These are phyloP conservation scores for Luffa aegyptiaca DNA, from an alignment of 306 rosid genomes.

Conservation along the genomic window DNA sequence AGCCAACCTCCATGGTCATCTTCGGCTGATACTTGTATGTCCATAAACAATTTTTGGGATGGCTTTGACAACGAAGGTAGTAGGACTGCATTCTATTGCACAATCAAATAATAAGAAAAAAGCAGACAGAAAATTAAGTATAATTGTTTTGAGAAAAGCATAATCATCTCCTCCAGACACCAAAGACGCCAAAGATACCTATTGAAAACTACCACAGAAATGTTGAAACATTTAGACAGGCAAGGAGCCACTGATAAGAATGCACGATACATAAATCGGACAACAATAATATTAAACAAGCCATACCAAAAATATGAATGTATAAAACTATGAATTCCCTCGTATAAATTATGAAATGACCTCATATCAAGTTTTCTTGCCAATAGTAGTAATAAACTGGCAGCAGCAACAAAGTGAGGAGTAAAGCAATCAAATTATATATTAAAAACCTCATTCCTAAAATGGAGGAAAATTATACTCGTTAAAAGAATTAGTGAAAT, in stretches of 20 bases:
- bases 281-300: background rate
- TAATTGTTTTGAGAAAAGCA: background rate
- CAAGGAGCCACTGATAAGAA: background rate
- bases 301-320: background rate
- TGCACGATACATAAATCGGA: background rate
- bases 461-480: background rate
- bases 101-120: background rate
- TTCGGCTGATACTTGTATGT: constrained; percentile 63
- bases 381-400: background rate
- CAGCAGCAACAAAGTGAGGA: background rate
- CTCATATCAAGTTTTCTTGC: background rate
- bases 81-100: constrained; percentile 34
- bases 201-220: background rate
- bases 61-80: constrained; percentile 32
- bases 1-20: constrained; percentile 56
- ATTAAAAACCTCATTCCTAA: background rate
- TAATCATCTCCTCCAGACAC: background rate
- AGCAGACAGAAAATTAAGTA: constrained; percentile 10
- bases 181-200: background rate
- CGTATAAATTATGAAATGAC: background rate
- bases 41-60: constrained; percentile 53
- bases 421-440: background rate
- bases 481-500: background rate
- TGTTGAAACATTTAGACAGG: background rate
- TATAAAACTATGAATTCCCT: background rate